These are phyloP conservation scores for Lentinus polychrous DNA, from an alignment of 1,284 basidiomycete species.

Conservation along the genomic window DNA sequence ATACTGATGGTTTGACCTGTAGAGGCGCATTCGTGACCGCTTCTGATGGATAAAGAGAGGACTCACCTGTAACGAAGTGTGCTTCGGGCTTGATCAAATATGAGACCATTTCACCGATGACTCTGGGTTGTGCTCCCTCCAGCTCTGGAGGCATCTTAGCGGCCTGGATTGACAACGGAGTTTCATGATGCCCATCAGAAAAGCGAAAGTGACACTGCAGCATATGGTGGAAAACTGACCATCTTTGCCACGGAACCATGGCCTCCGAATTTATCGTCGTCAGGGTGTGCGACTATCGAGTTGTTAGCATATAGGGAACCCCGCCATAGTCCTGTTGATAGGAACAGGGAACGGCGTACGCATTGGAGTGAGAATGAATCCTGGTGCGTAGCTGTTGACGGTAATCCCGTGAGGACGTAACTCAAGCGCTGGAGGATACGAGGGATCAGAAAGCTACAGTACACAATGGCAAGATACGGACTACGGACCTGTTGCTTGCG, in stretches of 20 bases:
- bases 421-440: constrained; percentile 13
- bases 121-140: constrained; percentile 10
- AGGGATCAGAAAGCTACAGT: neutral
- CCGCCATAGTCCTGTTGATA: too few relatives aligned
- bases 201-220: neutral
- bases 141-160: constrained; percentile 9
- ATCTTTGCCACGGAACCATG: constrained; percentile 13
- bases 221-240: constrained; percentile 5
- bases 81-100: constrained; percentile 20
- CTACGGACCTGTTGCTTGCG: constrained; percentile 17
- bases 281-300: constrained; percentile 12
- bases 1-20: constrained; percentile 18
- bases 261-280: constrained; percentile 17
- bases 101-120: constrained; percentile 17
- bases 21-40: neutral
- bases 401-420: constrained; percentile 17
- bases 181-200: neutral
- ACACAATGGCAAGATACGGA: neutral
- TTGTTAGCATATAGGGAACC: neutral
- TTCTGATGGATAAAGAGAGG: neutral
- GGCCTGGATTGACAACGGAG: constrained; percentile 5
- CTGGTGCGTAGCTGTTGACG: constrained; percentile 22
- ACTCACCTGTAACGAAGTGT: constrained; percentile 17
- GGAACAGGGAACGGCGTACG: constrained; percentile 8
- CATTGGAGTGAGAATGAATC: constrained; percentile 17